Percentiles rank a stretch among this genome's conserved stretches.
Evolutionary conservation across 106 monocot species (phyloP).

Genomic region (Iris macrosiphon): DNA sequence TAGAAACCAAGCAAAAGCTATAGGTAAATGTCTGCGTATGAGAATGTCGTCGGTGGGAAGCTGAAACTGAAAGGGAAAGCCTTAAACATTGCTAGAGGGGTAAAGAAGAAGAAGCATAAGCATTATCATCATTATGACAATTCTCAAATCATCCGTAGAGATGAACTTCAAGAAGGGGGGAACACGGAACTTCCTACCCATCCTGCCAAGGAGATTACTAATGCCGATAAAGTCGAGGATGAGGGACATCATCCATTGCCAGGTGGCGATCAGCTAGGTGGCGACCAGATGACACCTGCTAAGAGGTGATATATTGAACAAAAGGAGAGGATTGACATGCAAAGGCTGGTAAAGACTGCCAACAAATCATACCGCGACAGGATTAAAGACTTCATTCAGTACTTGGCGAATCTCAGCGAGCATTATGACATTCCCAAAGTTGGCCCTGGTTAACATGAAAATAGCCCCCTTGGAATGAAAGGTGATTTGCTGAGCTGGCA

Average conservation of each 20-base stretch:
- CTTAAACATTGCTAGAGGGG: conserved; percentile 77
- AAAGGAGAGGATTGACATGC: conserved; percentile 54
- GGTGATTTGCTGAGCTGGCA: too few relatives aligned
- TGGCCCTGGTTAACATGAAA: conserved; percentile 76
- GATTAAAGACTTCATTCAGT: conserved; percentile 87
- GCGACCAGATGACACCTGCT: conserved; percentile 73
- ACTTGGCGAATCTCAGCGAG: conserved; percentile 92
- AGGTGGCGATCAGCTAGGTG: too few relatives aligned
- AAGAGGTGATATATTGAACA: conserved; percentile 91
- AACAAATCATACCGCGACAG: conserved; percentile 90
- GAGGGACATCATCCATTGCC: conserved; percentile 5
- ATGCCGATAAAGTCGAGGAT: conserved; percentile 30
- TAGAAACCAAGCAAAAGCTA: too few relatives aligned
- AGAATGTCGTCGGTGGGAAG: conserved; percentile 88
- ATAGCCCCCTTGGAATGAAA: too few relatives aligned
- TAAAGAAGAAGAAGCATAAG: conserved; percentile 72
- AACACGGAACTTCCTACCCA: conserved; percentile 17
- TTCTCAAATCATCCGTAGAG: conserved; percentile 15
- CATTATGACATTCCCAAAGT: conserved; percentile 99
- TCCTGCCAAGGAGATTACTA: conserved; percentile 16
- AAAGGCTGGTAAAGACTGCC: conserved; percentile 61
- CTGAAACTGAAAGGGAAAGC: conserved; percentile 92
- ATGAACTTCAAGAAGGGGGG: conserved; percentile 39
- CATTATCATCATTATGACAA: conserved; percentile 30
- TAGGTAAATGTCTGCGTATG: conserved; percentile 68